phyloP scores from a whole-genome alignment of 805 yeast genomes.

The Teunomyces kruisii region DNA sequence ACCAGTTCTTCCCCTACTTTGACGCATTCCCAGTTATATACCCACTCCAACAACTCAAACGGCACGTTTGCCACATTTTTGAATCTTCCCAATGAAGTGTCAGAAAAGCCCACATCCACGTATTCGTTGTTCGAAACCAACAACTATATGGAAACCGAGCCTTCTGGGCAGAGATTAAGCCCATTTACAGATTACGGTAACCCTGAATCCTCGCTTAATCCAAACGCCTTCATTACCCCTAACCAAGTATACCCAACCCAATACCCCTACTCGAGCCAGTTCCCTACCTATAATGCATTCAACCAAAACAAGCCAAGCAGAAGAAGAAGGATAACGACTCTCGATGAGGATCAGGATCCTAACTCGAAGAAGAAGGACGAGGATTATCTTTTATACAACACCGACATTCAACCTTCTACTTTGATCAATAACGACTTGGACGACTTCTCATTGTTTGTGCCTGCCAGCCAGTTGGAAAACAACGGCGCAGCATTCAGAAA shows the following conservation, averaged over 20 bases:
- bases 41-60: slow-evolving; percentile 16
- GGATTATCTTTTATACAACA: slow-evolving; percentile 38
- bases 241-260: slow-evolving; percentile 11
- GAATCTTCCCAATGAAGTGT: slow-evolving; percentile 31
- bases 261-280: slow-evolving; percentile 11
- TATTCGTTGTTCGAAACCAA: slow-evolving; percentile 1
- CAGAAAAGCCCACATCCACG: slow-evolving; percentile 17
- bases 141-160: background rate
- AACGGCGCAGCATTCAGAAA: slow-evolving; percentile 10
- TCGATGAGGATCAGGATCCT: slow-evolving; percentile 20
- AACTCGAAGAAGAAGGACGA: slow-evolving; percentile 28
- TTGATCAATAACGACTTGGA: slow-evolving; percentile 26
- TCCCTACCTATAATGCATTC: slow-evolving; percentile 5
- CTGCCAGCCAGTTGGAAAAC: slow-evolving; percentile 12
- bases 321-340: slow-evolving; percentile 34
- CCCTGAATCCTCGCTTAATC: slow-evolving; percentile 29
- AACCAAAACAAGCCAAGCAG: slow-evolving; percentile 13
- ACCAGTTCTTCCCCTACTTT: slow-evolving; percentile 10
- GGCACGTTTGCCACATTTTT: slow-evolving; percentile 13
- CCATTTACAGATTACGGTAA: slow-evolving; percentile 44
- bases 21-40: slow-evolving; percentile 9
- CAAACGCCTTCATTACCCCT: slow-evolving; percentile 8
- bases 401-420: slow-evolving; percentile 43
- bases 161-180: slow-evolving; percentile 5
- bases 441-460: slow-evolving; percentile 33